Conservation (phyloP, 2,329 filamentous ascomycete genomes). For the Verticillium albo-atrum region DNA sequence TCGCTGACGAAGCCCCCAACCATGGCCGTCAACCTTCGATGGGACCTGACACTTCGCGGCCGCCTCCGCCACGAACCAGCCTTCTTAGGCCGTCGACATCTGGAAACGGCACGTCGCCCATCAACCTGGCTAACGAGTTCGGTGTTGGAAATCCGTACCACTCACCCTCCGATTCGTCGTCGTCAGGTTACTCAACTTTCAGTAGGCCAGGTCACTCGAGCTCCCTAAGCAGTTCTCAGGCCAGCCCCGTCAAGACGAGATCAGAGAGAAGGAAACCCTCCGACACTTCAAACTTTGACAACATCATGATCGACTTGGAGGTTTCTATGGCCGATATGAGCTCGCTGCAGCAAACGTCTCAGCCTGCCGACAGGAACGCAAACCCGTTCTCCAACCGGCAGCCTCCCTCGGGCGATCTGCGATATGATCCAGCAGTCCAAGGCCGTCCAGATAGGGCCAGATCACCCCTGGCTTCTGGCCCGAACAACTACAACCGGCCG, state of each 20-base stretch:
- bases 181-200: constrained; percentile 58
- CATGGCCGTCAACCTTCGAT: constrained; percentile 35
- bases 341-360: constrained; percentile 20
- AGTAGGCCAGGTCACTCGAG: constrained; percentile 56
- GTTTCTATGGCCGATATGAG: constrained; percentile 40
- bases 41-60: constrained; percentile 45
- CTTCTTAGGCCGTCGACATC: constrained; percentile 36
- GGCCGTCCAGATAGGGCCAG: constrained; percentile 12
- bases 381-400: constrained; percentile 6
- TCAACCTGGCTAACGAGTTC: constrained; percentile 57
- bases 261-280: constrained; percentile 33
- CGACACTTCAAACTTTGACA: constrained; percentile 42
- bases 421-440: constrained; percentile 27
- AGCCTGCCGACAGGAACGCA: constrained; percentile 12
- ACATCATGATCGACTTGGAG: constrained; percentile 52
- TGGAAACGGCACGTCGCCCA: constrained; percentile 35
- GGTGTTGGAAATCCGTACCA: constrained; percentile 61
- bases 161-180: constrained; percentile 57
- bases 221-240: constrained; percentile 54
- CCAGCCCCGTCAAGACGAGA: constrained; percentile 40
- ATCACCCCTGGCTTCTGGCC: constrained; percentile 19
- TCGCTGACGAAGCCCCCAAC: constrained; percentile 14
- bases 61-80: constrained; percentile 48
- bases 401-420: constrained; percentile 16
- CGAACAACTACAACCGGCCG: neutral